Base-by-base conservation (phyloP, 2,329 filamentous ascomycete species). In the Sclerotinia minor region DNA sequence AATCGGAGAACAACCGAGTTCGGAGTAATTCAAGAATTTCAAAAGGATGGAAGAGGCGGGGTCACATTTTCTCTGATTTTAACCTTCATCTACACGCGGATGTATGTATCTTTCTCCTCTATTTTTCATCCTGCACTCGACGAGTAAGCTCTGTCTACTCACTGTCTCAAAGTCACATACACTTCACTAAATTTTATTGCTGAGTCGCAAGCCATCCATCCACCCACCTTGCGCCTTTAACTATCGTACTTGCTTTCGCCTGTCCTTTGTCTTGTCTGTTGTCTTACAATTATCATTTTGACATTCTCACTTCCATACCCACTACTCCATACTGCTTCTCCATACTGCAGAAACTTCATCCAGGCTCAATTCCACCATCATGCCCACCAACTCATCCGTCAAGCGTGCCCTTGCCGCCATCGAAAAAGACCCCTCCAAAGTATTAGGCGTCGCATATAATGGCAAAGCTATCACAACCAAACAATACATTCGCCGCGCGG, bases 371-470 rank as follows among this genome's bases (percentile, higher is more conserved):
- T 32, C 35, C 32, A 19, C 15, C 44, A 26, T 2, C 17, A 71
- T 71, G 70, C 67, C 68, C 7, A 44, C 29, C 35, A 71, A 68
- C 29, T 57, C 65, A 38, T 63, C 53, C n/a, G 63, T 68, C 11
- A 58, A 70, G 32, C 26, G 32, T 11, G 52, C 21, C 41, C 32
- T 70, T n/a, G 26, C 13, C 21, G 13, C 50, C 17, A 64, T 69
- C 6, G 52, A 69, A 41, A 70, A 70, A 17, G 76, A 79, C 55
- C 68, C 72, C 17, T 75, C 77, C 54, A 79, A 79, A 60, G 32
- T 78, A 19, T 71, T 80, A 4, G 74, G 73, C n/a, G 63, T 80
- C 57, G 75, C 58, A 15, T 60, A 79, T 24, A 74, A 74, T n/a
- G 67, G 59, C 9, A 70, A 77, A 17, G 71, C 71, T 45, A 71